Evolutionary conservation across 208 protist species (phyloP).

Genomic region (Histomonas meleagridis): DNA sequence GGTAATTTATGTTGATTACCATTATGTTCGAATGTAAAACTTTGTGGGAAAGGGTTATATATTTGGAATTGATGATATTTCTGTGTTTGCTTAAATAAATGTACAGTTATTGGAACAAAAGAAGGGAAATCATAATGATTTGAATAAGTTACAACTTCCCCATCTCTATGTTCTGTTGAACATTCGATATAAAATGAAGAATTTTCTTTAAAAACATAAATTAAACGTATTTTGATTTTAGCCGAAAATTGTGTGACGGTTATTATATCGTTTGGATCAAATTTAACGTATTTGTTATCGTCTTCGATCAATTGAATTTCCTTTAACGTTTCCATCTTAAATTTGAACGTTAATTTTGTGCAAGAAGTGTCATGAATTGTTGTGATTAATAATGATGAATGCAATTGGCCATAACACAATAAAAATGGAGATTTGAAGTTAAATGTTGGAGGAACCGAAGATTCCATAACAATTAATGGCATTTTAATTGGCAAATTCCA

Average conservation of each 20-base stretch:
- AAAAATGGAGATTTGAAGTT: too few relatives aligned
- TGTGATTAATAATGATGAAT: too few relatives aligned
- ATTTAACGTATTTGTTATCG: too few relatives aligned
- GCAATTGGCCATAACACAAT: too few relatives aligned
- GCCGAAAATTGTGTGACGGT: not conserved
- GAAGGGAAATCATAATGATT: not conserved
- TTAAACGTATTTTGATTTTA: not conserved
- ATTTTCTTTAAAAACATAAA: not conserved
- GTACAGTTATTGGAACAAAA: not conserved
- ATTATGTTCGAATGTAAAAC: not conserved
- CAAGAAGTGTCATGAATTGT: too few relatives aligned
- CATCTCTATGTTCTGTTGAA: not conserved
- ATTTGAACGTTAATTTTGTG: too few relatives aligned
- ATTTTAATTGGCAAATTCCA: not conserved
- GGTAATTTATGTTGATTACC: not conserved
- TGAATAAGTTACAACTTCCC: not conserved
- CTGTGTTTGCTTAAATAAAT: not conserved
- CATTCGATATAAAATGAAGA: not conserved
- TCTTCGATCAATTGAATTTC: too few relatives aligned
- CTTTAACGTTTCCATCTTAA: too few relatives aligned
- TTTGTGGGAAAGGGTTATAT: not conserved
- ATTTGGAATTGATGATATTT: not conserved
- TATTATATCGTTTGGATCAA: too few relatives aligned
- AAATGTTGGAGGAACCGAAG: too few relatives aligned
- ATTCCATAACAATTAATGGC: too few relatives aligned